Evolutionary conservation across 495 filamentous ascomycete genomes (phyloP).

Genomic region (Xylaria scruposa): DNA sequence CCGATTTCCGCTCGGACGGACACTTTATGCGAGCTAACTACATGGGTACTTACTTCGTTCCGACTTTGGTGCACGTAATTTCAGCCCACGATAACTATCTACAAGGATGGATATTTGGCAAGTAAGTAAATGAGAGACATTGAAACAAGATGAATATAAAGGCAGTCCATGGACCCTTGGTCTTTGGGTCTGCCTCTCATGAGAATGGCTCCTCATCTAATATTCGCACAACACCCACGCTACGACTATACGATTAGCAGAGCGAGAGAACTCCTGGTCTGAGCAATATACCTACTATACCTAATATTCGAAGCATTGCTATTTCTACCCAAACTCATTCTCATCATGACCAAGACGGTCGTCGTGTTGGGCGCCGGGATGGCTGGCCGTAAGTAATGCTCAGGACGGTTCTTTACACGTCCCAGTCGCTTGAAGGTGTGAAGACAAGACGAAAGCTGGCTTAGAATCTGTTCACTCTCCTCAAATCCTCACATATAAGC

Average conservation of each 20-base stretch:
- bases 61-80: not conserved
- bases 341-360: slow-evolving; percentile 56
- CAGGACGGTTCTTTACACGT: not conserved
- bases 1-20: not conserved
- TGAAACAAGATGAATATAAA: not conserved
- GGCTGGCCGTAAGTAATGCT: slow-evolving; percentile 48
- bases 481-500: not conserved
- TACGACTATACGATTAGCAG: not conserved
- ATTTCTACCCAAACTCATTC: not conserved
- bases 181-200: not conserved
- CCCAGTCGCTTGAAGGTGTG: not conserved
- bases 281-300: not conserved
- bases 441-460: not conserved
- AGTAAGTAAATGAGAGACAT: not conserved
- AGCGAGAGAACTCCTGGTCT: not conserved
- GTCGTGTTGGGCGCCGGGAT: slow-evolving; percentile 70
- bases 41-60: not conserved
- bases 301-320: not conserved
- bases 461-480: not conserved
- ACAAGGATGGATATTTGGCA: not conserved
- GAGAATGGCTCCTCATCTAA: not conserved
- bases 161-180: not conserved
- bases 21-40: not conserved
- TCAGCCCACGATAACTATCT: not conserved
- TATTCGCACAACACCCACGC: not conserved